Conservation (phyloP, 768 basidiomycete genomes). For the Leccinum obscurum region DNA sequence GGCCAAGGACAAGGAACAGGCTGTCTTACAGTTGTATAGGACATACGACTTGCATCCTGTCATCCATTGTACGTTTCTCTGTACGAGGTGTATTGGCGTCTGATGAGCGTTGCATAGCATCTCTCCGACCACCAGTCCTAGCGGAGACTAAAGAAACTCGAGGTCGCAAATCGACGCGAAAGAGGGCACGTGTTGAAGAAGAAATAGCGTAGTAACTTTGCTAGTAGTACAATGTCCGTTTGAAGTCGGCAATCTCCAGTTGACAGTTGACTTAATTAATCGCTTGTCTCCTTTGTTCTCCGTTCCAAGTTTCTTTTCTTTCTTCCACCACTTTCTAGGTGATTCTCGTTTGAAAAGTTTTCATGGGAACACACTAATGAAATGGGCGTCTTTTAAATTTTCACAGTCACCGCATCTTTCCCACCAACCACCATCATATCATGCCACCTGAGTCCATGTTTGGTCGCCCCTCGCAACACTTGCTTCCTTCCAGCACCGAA, state of each 20-base stretch:
- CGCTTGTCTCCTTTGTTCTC: not conserved
- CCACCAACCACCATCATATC: conserved; percentile 11
- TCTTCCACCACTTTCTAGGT: conserved; percentile 12
- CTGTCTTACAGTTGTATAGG: conserved; percentile 81
- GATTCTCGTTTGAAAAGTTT: conserved; percentile 3
- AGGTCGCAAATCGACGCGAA: conserved; percentile 40
- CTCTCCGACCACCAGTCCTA: conserved; percentile 43
- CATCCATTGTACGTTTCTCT: conserved; percentile 45
- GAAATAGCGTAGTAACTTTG: not conserved
- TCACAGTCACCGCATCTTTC: conserved; percentile 15
- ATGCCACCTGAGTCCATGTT: conserved; percentile 32
- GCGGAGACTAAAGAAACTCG: conserved; percentile 43
- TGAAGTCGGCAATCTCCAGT: conserved; percentile 16
- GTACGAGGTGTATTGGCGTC: no score
- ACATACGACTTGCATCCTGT: conserved; percentile 73
- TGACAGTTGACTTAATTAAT: not conserved
- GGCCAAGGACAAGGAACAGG: conserved; percentile 93
- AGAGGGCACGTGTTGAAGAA: conserved; percentile 8
- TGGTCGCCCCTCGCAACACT: conserved; percentile 27
- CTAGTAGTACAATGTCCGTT: not conserved
- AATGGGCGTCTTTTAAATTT: conserved; percentile 6
- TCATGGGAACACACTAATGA: conserved; percentile 1
- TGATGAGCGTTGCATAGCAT: conserved; percentile 16
- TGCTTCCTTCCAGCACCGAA: conserved; percentile 19
- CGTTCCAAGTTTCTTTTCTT: not conserved